Evolutionary conservation across 2,329 filamentous ascomycete species (phyloP).

Genomic region (Phoma sp.): DNA sequence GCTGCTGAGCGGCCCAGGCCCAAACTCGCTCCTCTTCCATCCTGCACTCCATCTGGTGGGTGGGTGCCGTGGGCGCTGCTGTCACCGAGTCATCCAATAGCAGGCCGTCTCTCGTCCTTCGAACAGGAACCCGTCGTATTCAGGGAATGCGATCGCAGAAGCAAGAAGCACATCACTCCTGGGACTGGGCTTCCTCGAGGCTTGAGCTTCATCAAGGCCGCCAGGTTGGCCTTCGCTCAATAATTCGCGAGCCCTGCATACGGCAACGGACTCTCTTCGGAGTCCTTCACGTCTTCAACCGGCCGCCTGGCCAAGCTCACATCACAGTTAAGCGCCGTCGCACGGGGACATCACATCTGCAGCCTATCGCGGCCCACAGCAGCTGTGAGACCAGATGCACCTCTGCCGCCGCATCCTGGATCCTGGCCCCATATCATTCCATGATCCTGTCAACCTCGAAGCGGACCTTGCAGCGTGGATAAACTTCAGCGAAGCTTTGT

Average conservation of each 20-base stretch:
- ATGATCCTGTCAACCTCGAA: slow-evolving; percentile 23
- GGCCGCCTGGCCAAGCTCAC: slow-evolving; percentile 15
- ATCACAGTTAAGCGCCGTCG: slow-evolving; percentile 31
- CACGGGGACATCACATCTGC: slow-evolving; percentile 25
- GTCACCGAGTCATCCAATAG: slow-evolving; percentile 21
- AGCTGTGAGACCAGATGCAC: slow-evolving; percentile 26
- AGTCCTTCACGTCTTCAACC: slow-evolving; percentile 1
- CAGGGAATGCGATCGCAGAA: slow-evolving; percentile 7
- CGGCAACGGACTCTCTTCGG: background rate
- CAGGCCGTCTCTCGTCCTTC: slow-evolving; percentile 4
- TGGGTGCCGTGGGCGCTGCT: slow-evolving; percentile 21
- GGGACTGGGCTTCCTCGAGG: background rate
- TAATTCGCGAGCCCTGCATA: slow-evolving; percentile 17
- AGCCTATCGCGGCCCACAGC: slow-evolving; percentile 36
- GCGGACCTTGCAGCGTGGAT: slow-evolving; percentile 22
- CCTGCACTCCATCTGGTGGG: slow-evolving; percentile 22
- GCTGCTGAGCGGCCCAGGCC: slow-evolving; percentile 31
- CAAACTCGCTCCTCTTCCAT: slow-evolving; percentile 27
- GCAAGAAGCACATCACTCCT: slow-evolving; percentile 7
- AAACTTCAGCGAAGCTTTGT: slow-evolving; percentile 7
- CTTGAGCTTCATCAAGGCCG: background rate
- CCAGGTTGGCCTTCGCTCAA: slow-evolving; percentile 6
- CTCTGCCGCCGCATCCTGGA: slow-evolving; percentile 38
- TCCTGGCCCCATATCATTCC: slow-evolving; percentile 28
- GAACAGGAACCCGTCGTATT: background rate